Percentiles rank a stretch among this genome's conserved stretches.
Conservation (phyloP, 805 yeast genomes). For the Scheffersomyces spartinae region DNA sequence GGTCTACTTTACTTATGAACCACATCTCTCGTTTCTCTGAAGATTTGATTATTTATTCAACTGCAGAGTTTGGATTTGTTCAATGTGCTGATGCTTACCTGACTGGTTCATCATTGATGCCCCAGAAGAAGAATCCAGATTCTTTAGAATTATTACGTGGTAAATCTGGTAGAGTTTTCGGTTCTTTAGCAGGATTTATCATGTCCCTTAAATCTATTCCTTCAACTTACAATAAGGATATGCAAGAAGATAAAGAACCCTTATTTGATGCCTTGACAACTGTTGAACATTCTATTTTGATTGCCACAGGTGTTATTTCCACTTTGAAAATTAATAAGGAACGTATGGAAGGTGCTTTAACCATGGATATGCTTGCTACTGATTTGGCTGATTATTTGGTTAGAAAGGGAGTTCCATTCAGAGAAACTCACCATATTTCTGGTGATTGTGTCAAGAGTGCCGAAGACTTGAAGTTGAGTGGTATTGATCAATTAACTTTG, state of each 20-base stretch:
- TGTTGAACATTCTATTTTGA: conserved; percentile 85
- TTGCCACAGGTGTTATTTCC: conserved; percentile 93
- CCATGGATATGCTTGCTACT: conserved; percentile 99
- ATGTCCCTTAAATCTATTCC: conserved; percentile 97
- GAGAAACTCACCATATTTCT: conserved; percentile 97
- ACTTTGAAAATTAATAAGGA: conserved; percentile 65
- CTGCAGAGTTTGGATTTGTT: conserved; percentile 94
- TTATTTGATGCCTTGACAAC: conserved; percentile 82
- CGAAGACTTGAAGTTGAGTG: conserved; percentile 64
- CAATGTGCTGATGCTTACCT: conserved; percentile 95
- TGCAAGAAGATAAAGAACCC: conserved; percentile 99
- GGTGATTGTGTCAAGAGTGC: conserved; percentile 95
- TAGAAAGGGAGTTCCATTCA: conserved; percentile 95
- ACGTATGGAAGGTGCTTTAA: conserved; percentile 76
- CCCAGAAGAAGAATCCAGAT: conserved; percentile 98
- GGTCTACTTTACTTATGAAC: conserved; percentile 92
- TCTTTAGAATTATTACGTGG: conserved; percentile 92
- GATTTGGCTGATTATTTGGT: conserved; percentile 97
- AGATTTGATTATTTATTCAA: conserved; percentile 89
- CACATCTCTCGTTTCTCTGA: conserved; percentile 92
- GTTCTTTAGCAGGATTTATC: conserved; percentile 88
- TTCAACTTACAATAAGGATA: conserved; percentile 93
- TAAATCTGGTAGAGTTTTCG: conserved; percentile 94
- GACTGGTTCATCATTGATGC: conserved; percentile 97
- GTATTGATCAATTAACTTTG: conserved; percentile 74